Evolutionary conservation across 2,329 filamentous ascomycete genomes (phyloP).

Genomic region (Epichloe scottii): DNA sequence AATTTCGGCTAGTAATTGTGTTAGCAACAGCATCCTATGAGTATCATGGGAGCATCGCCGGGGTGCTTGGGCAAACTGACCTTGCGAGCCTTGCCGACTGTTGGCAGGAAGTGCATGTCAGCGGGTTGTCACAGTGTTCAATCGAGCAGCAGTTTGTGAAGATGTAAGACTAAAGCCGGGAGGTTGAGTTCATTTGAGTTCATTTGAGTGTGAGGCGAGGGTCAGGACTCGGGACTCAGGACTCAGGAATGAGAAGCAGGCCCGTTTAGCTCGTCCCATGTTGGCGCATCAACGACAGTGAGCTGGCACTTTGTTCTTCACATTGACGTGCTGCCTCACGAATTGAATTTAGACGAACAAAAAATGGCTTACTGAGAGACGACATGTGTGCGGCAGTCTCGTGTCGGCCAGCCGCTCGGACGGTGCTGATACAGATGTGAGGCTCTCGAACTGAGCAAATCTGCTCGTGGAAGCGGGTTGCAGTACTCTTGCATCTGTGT

Average conservation of each 20-base stretch:
- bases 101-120: slow-evolving; percentile 41
- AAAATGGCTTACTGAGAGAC: slow-evolving; percentile 6
- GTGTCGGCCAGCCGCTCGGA: background rate
- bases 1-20: slow-evolving; percentile 60
- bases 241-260: background rate
- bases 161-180: too few species aligned
- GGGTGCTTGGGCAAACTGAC: slow-evolving; percentile 19
- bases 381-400: background rate
- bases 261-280: background rate
- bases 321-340: background rate
- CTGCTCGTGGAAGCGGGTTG: too few species aligned
- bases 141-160: background rate
- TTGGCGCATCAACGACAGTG: background rate
- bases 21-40: background rate
- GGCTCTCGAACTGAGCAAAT: too few species aligned
- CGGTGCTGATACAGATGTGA: background rate
- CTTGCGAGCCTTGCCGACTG: slow-evolving; percentile 49
- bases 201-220: background rate
- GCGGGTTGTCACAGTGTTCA: slow-evolving; percentile 12
- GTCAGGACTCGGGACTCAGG: background rate
- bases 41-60: background rate
- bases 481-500: too few species aligned
- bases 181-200: too few species aligned
- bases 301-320: background rate
- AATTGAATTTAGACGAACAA: background rate